phyloP scores from a whole-genome alignment of 2,329 filamentous ascomycete genomes.

The Sclerotinia glacialis region DNA sequence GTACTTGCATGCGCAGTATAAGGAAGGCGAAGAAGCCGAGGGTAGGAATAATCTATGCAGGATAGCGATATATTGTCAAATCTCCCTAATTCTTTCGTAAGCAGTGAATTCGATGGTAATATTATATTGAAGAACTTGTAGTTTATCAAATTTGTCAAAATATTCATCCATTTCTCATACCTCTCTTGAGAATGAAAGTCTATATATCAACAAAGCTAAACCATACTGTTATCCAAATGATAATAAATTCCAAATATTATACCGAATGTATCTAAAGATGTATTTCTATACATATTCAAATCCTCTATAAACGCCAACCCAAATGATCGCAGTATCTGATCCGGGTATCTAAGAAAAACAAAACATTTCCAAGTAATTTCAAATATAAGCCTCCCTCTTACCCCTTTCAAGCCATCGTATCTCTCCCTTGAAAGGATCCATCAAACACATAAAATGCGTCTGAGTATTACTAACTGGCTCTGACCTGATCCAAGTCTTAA shows the following conservation, averaged over 20 bases:
- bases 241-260: too few species aligned
- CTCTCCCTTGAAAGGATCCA: constrained; percentile 52
- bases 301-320: neutral
- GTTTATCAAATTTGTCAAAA: too few species aligned
- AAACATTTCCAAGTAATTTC: neutral
- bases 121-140: too few species aligned
- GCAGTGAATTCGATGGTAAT: neutral
- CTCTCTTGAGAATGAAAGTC: too few species aligned
- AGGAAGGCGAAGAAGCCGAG: too few species aligned
- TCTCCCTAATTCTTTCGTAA: neutral
- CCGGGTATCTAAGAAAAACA: neutral
- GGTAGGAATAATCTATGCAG: too few species aligned
- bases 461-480: constrained; percentile 55
- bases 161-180: neutral
- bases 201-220: too few species aligned
- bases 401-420: constrained; percentile 45
- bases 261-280: too few species aligned
- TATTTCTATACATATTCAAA: neutral
- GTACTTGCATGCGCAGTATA: too few species aligned
- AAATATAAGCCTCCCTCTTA: neutral
- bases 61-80: neutral
- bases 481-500: constrained; percentile 49
- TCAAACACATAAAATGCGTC: constrained; percentile 56
- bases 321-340: neutral
- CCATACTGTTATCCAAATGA: too few species aligned